Evolutionary conservation across 164 flowering plant species (phyloP).

Genomic region (Annona cherimola): DNA sequence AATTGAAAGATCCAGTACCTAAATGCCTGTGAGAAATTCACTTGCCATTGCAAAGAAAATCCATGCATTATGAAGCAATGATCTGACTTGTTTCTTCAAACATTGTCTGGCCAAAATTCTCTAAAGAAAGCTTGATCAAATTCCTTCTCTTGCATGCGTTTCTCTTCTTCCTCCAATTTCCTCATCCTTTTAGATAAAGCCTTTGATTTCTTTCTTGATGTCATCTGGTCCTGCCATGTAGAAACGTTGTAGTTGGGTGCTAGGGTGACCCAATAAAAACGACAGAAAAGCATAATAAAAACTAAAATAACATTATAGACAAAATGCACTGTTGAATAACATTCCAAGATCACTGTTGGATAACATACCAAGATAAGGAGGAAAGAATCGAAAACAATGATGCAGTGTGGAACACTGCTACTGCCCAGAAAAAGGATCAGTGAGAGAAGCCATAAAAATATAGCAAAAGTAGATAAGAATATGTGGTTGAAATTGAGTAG

Average conservation of each 20-base stretch:
- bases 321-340: too few species aligned
- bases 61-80: neutral
- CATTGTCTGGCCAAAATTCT: constrained; percentile 97
- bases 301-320: neutral
- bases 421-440: too few species aligned
- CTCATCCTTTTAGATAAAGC: constrained; percentile 50
- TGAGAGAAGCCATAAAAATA: too few species aligned
- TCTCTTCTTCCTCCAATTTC: constrained; percentile 61
- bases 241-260: neutral
- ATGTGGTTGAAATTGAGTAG: too few species aligned
- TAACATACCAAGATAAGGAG: too few species aligned
- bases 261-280: neutral
- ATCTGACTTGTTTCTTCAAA: constrained; percentile 29
- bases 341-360: too few species aligned
- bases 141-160: constrained; percentile 56
- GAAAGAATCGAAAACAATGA: too few species aligned
- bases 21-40: constrained; percentile 8
- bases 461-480: too few species aligned
- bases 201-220: constrained; percentile 37
- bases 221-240: constrained; percentile 26
- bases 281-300: neutral
- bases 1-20: neutral
- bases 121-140: constrained; percentile 69
- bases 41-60: neutral
- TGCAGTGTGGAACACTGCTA: too few species aligned